Conservation (phyloP, 257 asterid genomes). For the Datura wrightii region DNA sequence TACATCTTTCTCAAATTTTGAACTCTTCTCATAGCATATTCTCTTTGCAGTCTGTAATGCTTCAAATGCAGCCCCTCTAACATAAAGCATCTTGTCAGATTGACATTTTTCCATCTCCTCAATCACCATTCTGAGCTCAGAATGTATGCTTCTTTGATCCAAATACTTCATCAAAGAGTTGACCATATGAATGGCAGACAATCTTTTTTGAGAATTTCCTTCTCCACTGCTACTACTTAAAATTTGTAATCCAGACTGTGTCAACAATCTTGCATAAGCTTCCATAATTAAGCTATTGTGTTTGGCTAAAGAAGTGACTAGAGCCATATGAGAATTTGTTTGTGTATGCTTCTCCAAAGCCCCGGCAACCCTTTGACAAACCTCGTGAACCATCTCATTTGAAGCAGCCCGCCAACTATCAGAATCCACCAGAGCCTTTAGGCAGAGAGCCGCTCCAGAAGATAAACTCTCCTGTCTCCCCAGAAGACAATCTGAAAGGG, state of each 20-base stretch:
- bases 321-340: conserved; percentile 80
- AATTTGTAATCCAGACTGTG: conserved; percentile 65
- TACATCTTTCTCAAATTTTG: conserved; percentile 56
- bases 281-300: conserved; percentile 81
- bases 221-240: conserved; percentile 63
- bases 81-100: conserved; percentile 78
- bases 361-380: conserved; percentile 88
- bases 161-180: conserved; percentile 75
- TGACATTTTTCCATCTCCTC: conserved; percentile 89
- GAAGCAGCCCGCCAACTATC: conserved; percentile 95
- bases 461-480: conserved; percentile 80
- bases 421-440: conserved; percentile 84
- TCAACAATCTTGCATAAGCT: conserved; percentile 82
- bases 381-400: conserved; percentile 81
- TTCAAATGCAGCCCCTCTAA: conserved; percentile 93
- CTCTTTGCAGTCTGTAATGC: conserved; percentile 74
- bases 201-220: conserved; percentile 76
- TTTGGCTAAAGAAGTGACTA: conserved; percentile 82
- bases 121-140: conserved; percentile 69
- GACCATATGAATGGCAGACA: conserved; percentile 89
- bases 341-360: conserved; percentile 82
- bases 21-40: conserved; percentile 56
- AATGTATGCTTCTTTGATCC: conserved; percentile 76
- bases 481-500: conserved; percentile 85
- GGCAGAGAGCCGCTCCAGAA: conserved; percentile 91